Evolutionary conservation across 1,284 basidiomycete species (phyloP).

Genomic region (Athelia sp.): DNA sequence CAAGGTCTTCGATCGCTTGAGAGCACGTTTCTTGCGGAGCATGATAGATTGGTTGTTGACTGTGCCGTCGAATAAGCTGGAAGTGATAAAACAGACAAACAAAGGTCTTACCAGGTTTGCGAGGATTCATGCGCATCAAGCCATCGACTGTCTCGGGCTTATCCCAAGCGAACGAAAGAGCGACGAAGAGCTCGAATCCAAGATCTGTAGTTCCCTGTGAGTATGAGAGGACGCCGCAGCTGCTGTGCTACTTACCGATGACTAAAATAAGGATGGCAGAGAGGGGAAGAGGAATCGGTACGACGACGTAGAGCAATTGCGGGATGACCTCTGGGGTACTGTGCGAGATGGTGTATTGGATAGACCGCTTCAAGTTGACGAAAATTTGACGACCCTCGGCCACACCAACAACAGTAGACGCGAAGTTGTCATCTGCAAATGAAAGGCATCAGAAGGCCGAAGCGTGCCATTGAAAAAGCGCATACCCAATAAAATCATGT

Average conservation of each 20-base stretch:
- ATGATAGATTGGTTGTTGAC: conserved; percentile 55
- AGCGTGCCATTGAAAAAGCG: not conserved
- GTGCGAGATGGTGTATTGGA: conserved; percentile 39
- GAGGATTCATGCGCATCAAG: conserved; percentile 60
- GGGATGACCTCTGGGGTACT: not conserved
- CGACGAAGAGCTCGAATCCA: conserved; percentile 63
- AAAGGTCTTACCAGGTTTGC: conserved; percentile 50
- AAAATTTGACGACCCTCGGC: conserved; percentile 67
- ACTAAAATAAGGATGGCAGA: conserved; percentile 67
- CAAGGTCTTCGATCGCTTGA: conserved; percentile 54
- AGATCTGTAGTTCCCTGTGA: conserved; percentile 38
- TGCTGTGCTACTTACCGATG: conserved; percentile 39
- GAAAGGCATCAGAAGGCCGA: conserved; percentile 1
- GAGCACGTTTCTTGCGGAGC: conserved; percentile 49
- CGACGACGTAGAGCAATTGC: conserved; percentile 35
- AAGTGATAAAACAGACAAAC: not conserved
- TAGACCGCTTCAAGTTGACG: conserved; percentile 63
- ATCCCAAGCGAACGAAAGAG: conserved; percentile 69
- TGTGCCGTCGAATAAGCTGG: conserved; percentile 13
- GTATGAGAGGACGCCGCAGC: not conserved
- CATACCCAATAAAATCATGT: conserved; percentile 65
- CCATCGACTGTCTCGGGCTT: conserved; percentile 60
- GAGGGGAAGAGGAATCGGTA: conserved; percentile 61
- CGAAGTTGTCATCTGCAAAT: conserved; percentile 57
- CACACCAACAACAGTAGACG: conserved; percentile 66